Base-by-base conservation (phyloP, 2,329 filamentous ascomycete species). In the Fusarium longipes region DNA sequence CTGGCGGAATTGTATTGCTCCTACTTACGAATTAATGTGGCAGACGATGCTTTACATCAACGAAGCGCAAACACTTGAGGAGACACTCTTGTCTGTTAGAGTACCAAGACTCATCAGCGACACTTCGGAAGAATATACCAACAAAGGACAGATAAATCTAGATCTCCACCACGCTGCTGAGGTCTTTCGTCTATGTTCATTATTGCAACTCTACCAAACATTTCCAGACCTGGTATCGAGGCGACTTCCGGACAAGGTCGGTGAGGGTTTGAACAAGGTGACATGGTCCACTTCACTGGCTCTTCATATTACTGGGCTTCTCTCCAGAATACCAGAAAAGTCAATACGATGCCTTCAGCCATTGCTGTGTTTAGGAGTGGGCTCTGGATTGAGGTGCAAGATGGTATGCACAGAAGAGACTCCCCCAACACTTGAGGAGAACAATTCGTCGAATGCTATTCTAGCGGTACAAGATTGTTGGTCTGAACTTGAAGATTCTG, bases 181-280 rank as follows among this genome's bases (percentile, higher is more conserved):
- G 36, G 78, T 78, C 0, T 80, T 79, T 44, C 74, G 76, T 9
- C 69, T 81, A 4, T 74, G 75, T 0, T 76, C 79, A 0, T 68
- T 81, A 20, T 57, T 80, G 7, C 79, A 80, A 50, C 74, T 81
- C 0, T 80, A 81, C 66, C 75, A 79, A 59, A 79, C 78, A 1
- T 78, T 78, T 14, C 77, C 76, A 3, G 75, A 78, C 15, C 69
- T 78, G 2, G 74, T 77, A 0, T 70, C 73, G 1, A 58, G 74
- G 8, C 74, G 76, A 1, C 54, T 78, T 5, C 75, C 77, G 3
- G 62, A 63, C 4, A 57, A 20, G 9, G 52, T 67, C 11, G 36
- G 48, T 25, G 60, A 45, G 6, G 39, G n/a, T 11, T 35, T 65
- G 10, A 62, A 56, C 5, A 56, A 66, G 4, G 32, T 49, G 10